Percentiles rank a stretch among this genome's conserved stretches.
Conservation (phyloP, 805 yeast species). For the Saccharomycopsis sp. region DNA sequence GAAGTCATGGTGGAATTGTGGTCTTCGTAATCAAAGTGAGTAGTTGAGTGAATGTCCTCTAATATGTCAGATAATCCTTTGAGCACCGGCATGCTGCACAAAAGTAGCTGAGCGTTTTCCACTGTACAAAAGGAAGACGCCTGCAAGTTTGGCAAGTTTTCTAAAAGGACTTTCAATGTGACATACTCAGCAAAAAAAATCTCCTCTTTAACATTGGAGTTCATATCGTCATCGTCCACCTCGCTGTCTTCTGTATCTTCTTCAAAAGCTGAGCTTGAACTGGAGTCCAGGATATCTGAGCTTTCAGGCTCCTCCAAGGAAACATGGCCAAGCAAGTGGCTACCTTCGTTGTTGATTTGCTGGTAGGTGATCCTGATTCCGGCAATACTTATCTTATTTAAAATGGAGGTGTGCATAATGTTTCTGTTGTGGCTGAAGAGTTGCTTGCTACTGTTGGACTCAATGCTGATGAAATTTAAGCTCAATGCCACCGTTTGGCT, state of each 20-base stretch:
- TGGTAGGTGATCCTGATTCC: slow-evolving; percentile 16
- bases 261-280: too few relatives aligned
- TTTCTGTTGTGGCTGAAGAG: slow-evolving; percentile 21
- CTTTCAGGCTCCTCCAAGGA: too few relatives aligned
- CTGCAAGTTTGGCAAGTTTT: slow-evolving; percentile 23
- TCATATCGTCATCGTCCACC: background rate
- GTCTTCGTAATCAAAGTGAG: slow-evolving; percentile 20
- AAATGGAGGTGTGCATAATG: slow-evolving; percentile 19
- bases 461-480: slow-evolving; percentile 15
- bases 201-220: slow-evolving; percentile 10
- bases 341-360: background rate
- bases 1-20: too few relatives aligned
- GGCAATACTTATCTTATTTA: slow-evolving; percentile 22
- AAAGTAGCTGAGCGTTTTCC: slow-evolving; percentile 24
- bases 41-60: slow-evolving; percentile 20
- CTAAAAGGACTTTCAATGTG: slow-evolving; percentile 15
- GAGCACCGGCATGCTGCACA: slow-evolving; percentile 26
- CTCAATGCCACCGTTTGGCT: slow-evolving; percentile 25
- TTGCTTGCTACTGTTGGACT: slow-evolving; percentile 15
- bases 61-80: slow-evolving; percentile 25
- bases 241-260: slow-evolving; percentile 1
- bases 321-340: too few relatives aligned
- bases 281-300: too few relatives aligned
- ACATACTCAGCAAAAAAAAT: slow-evolving; percentile 9
- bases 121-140: slow-evolving; percentile 22